Base-by-base conservation (phyloP, 1,284 basidiomycete genomes). In the Cutaneotrichosporon arboriforme region DNA sequence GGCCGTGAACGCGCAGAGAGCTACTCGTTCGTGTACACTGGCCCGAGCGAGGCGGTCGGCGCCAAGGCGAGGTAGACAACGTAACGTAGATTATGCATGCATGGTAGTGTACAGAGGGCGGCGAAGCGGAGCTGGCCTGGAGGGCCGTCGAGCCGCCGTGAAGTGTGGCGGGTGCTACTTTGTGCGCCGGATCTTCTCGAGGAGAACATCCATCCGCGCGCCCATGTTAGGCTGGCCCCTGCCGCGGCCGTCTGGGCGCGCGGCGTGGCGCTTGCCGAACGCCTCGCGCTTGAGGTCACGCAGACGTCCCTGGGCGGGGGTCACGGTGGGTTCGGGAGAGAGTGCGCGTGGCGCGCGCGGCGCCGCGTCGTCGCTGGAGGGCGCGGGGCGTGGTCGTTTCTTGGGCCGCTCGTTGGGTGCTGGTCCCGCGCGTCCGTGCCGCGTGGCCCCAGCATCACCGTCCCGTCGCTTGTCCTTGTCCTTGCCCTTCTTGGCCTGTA, bases 151-250 rank as follows among this genome's bases (percentile, higher is more conserved):
- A n/a, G n/a, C n/a, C n/a, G n/a, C n/a, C n/a, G 26, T 31, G 26
- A 5, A 10, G 26, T 10, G 10, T 5, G 26, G 26, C 26, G 26
- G 7, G 38, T 9, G 15, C 40, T 51, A 57, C 42, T 62, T 67
- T 41, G 62, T 62, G 61, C 70, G 50, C 63, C 70, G 66, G 44
- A 77, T 75, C 68, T 73, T 65, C 64, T 77, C 73, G 54, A 77
- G 58, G 57, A 77, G 46, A 21, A 67, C 62, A 17, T 68, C 73
- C 71, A 77, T 77, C 55, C 73, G 67, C 31, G 73, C 70, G 18
- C 65, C 68, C 74, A 77, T 73, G 55, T 74, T 72, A 23, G 75
- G 75, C 58, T 75, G 75, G n/a, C 74, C 73, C 55, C 60, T 63
- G 20, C 54, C 58, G 10, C 55, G 31, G 18, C 54, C 56, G 10